Base-by-base conservation (phyloP, 2,329 filamentous ascomycete species). In the Fusarium multiceps region DNA sequence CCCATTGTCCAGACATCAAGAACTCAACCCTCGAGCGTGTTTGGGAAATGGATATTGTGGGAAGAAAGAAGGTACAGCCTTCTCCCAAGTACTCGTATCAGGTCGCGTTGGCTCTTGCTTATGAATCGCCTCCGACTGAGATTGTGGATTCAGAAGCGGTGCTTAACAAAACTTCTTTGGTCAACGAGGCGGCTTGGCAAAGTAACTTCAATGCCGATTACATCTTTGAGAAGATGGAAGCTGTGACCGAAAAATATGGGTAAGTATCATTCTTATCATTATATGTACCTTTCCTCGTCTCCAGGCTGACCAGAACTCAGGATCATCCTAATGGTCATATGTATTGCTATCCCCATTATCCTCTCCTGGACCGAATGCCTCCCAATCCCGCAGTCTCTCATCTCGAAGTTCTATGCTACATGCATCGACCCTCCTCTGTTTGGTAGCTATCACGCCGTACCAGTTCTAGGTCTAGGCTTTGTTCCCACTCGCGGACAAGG, bases 191-290 rank as follows among this genome's bases (percentile, higher is more conserved):
- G 5, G 21, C 10, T 4, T 55, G 51, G 51, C 8, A 25, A 2
- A 25, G 51, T 20, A 55, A 55, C 16, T 55, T 20, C 20, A 55
- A 45, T 14, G 51, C 27, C 2, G 51, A 55, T 16, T 21, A 20
- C 7, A n/a, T 32, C 2, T 55, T 55, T 27, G 51, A 55, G 21
- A 55, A 34, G 16, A 55, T 55, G 51, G 51, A 55, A n/a, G 34
- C 10, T 20, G 20, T 34, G 3, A 34, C 27, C 2, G 40, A 55
- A 12, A 45, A 21, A 46, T 55, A 55, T 16, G 51, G 51, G 51
- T 20, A 32, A 5, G 28, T 46, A 11, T 18, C 7, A 34, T 4
- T 37, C 18, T 4, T 4, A 4, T 8, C 10, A 10, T 16, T n/a
- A 4, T 6, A 11, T 27, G 13, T 32, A 4, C 8, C 3, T 20